phyloP scores from a whole-genome alignment of 176 grass and related monocot genomes.

The maize (Zea mays) region Zm-B73-REFERENCE-NAM-5.0 NC_050105.1:133363001-133363500 shows the following conservation, averaged over 20 bases:
- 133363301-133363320: background rate
- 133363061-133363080: constrained; percentile 7
- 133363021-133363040: background rate
- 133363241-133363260: background rate
- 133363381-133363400: constrained; percentile 20
- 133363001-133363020: background rate
- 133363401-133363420: no score
- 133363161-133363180: background rate
- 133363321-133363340: constrained; percentile 6
- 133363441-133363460: no score
- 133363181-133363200: background rate
- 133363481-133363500: no score
- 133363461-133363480: no score
- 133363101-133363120: background rate
- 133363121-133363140: background rate
- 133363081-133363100: background rate
- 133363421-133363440: no score
- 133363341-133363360: background rate
- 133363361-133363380: background rate
- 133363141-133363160: constrained; percentile 4
- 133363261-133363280: background rate
- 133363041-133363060: constrained; percentile 18
- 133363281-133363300: background rate
- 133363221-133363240: constrained; percentile 11
- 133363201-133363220: background rate